phyloP scores from a whole-genome alignment of 805 yeast genomes.

The Metschnikowia gruessii region DNA sequence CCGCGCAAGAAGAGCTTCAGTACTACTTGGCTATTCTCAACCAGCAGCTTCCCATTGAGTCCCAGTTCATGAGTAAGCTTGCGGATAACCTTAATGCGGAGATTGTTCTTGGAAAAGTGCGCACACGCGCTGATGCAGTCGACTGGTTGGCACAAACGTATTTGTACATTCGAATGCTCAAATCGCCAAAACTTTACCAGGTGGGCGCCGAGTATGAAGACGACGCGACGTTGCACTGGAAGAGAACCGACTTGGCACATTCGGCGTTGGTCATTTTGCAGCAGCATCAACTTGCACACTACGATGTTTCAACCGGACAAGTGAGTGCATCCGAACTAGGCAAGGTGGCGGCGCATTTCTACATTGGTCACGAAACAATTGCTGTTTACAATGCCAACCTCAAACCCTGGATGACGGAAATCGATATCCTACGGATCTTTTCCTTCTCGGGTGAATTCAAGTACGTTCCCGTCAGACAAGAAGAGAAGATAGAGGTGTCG shows the following conservation, averaged over 20 bases:
- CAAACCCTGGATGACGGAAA: conserved; percentile 60
- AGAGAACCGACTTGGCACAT: conserved; percentile 67
- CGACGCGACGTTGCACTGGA: conserved; percentile 48
- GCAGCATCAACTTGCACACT: conserved; percentile 55
- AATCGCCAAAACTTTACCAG: conserved; percentile 69
- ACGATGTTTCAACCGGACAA: conserved; percentile 46
- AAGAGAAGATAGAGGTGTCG: conserved; percentile 72
- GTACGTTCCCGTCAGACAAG: conserved; percentile 79
- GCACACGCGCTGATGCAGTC: conserved; percentile 60
- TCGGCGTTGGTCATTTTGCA: conserved; percentile 66
- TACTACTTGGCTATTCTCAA: conserved; percentile 88
- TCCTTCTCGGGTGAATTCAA: conserved; percentile 83
- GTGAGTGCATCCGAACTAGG: conserved; percentile 62
- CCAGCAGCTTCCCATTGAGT: conserved; percentile 89
- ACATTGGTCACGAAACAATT: conserved; percentile 75
- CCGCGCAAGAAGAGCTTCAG: conserved; percentile 80
- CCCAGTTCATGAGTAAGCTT: conserved; percentile 69
- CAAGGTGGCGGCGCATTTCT: conserved; percentile 79
- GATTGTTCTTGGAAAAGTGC: conserved; percentile 67
- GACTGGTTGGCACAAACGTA: conserved; percentile 81
- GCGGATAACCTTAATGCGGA: conserved; percentile 86
- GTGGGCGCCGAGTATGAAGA: conserved; percentile 61
- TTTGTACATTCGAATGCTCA: conserved; percentile 72
- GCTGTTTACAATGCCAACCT: conserved; percentile 59
- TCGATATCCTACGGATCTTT: conserved; percentile 76